Evolutionary conservation across 495 filamentous ascomycete genomes (phyloP).

Genomic region (Neurospora sp.): DNA sequence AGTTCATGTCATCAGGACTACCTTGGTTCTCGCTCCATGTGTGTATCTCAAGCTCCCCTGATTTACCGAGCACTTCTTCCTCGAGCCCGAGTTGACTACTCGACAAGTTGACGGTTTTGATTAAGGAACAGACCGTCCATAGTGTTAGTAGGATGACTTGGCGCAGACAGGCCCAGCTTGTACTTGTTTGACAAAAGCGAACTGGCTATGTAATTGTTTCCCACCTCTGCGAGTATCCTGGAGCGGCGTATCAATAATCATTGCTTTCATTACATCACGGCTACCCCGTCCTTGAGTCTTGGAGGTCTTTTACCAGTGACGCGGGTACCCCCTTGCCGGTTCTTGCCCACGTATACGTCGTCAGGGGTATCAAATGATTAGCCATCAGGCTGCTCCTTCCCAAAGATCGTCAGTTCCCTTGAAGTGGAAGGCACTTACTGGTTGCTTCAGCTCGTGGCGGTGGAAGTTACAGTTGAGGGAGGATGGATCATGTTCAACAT

Average conservation of each 20-base stretch:
- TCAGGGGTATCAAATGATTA: neutral
- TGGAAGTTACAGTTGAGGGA: neutral
- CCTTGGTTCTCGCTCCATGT: too few relatives aligned
- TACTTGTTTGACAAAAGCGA: neutral
- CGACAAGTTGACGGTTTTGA: too few relatives aligned
- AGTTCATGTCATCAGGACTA: too few relatives aligned
- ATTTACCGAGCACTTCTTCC: too few relatives aligned
- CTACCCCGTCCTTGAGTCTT: neutral
- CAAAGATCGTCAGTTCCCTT: neutral
- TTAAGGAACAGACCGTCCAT: too few relatives aligned
- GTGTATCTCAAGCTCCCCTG: too few relatives aligned
- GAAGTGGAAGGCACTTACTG: neutral
- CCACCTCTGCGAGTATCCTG: neutral
- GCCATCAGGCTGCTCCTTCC: neutral
- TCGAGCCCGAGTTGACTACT: too few relatives aligned
- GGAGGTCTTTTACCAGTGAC: neutral
- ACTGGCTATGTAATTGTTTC: neutral
- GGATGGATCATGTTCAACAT: neutral
- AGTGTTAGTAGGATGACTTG: too few relatives aligned
- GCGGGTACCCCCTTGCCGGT: neutral
- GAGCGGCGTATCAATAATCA: neutral
- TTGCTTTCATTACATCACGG: neutral
- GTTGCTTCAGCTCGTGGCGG: neutral
- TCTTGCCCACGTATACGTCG: neutral
- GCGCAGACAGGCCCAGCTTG: neutral